Percentiles rank a stretch among this genome's conserved stretches.
Conservation (phyloP, 176 grass and related monocot genomes). For the Aegilops umbellulata region DNA sequence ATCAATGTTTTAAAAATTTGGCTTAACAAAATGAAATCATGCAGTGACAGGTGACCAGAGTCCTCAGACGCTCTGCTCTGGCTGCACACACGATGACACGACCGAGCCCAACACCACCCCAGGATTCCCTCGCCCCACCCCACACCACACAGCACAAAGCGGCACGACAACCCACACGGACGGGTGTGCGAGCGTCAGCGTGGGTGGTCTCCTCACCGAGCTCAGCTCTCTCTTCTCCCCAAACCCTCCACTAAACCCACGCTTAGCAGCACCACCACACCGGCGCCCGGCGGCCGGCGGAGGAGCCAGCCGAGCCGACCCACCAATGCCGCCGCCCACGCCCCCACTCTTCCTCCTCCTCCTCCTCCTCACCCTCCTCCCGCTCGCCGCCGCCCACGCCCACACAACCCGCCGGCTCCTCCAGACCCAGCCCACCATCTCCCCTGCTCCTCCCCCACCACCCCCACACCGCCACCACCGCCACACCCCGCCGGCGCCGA, state of each 20-base stretch:
- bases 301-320: not conserved
- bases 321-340: not conserved
- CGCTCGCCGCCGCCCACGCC: not conserved
- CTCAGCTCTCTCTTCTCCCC: not conserved
- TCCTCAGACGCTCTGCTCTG: too few species aligned
- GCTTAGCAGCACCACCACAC: not conserved
- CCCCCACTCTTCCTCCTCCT: not conserved
- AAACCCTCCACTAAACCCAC: conserved; percentile 11
- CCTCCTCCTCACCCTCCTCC: not conserved
- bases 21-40: too few species aligned
- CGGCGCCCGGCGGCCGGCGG: not conserved
- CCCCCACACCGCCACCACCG: conserved; percentile 8
- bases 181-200: not conserved
- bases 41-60: too few species aligned
- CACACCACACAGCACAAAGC: too few species aligned
- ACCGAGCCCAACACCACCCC: too few species aligned
- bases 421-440: not conserved
- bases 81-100: too few species aligned
- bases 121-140: too few species aligned
- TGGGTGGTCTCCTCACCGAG: not conserved
- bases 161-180: too few species aligned
- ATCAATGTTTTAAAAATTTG: too few species aligned
- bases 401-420: not conserved
- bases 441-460: not conserved
- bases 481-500: not conserved